Base-by-base conservation (phyloP, 495 filamentous ascomycete species). In the Arthonia radiata region DNA sequence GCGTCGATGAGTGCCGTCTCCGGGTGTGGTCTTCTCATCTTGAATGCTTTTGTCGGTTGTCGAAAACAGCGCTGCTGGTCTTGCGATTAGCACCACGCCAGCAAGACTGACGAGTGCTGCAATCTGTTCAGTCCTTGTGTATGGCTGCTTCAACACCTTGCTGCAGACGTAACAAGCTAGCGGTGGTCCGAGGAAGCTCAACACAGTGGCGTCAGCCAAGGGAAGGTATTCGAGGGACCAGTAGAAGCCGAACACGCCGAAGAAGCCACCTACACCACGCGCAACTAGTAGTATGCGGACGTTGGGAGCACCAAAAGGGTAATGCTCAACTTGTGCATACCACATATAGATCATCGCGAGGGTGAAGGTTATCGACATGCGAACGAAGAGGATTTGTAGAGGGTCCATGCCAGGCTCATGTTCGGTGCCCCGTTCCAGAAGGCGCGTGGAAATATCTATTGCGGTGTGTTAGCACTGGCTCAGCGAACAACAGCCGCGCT, bases 171-270 rank as follows among this genome's bases (percentile, higher is more conserved):
- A 90, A 27, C 77, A 75, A n/a, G 76, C 59, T 2, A 90, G 56
- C 10, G 69, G 69, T 0, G 86, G 86, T 0, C 75, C 64, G 1
- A 94, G 61, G 40, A 93, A 94, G 24, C 79, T 90, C 24, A 94
- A 69, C 0, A 93, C 86, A 0, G 79, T 90, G 7, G 86, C 82
- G 38, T 94, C 83, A 4, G 79, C 71, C 0, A 94, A 56, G 1
- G 80, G 74, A 3, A 94, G 67, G 40, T 92, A 92, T 34, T 73
- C 61, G 4, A 92, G 66, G 2, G 77, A 83, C 39, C 63, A 80
- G 36, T 78, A 77, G 25, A 77, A 47, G 5, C 71, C 69, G 46
- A 67, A 78, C 6, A 89, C 77, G 7, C 83, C 83, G 44, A 78
- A 76, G 48, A 92, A 92, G 0, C 83, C 83, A 27, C 57, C 58